Base-by-base conservation (phyloP, 2,329 filamentous ascomycete genomes). In the Stemphylium beticola region DNA sequence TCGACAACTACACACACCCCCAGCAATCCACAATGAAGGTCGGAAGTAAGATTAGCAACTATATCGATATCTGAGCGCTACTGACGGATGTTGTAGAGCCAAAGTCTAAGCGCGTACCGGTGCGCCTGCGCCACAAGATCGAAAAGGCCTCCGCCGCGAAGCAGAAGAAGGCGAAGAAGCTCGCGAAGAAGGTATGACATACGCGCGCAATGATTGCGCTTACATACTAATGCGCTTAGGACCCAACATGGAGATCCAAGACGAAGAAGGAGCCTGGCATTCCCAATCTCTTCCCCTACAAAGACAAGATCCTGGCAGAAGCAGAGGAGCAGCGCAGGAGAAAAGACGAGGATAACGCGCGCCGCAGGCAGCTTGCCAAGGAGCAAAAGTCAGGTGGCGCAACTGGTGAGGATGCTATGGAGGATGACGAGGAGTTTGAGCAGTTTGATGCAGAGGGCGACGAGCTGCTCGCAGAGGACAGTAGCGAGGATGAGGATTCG, bases 261-360 rank as follows among this genome's bases (percentile, higher is more conserved):
- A 76, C 96, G 65, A 98, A 97, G 85, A 99, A 98, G 81, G 95
- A 99, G 70, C 95, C 93, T 20, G 95, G 95, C 43, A 97, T 99
- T 59, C 95, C 95, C 36, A 99, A 98, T 73, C 80, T 97, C 32
- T 99, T 97, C 79, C 95, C 95, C 0, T 97, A 95, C 83, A 99
- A 99, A 81, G 93, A 97, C 76, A 93, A 90, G 82, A 85, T 99
- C 24, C 84, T 99, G 31, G 87, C 93, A 54, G 92, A 99, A 77
- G 96, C 99, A 67, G 95, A 99, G 79, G 91, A 96, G 78, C 89
- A 86, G 68, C 89, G 89, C 72, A 81, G 88, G 64, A 81, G 85
- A 75, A 97, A 93, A 81, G 86, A 87, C 61, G 92, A 96, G 71
- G 91, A 96, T 33, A 66, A 60, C 71, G 83, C 84, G 53, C 82